Conservation (phyloP, 495 filamentous ascomycete species). For the Penicillium flavigenum region DNA sequence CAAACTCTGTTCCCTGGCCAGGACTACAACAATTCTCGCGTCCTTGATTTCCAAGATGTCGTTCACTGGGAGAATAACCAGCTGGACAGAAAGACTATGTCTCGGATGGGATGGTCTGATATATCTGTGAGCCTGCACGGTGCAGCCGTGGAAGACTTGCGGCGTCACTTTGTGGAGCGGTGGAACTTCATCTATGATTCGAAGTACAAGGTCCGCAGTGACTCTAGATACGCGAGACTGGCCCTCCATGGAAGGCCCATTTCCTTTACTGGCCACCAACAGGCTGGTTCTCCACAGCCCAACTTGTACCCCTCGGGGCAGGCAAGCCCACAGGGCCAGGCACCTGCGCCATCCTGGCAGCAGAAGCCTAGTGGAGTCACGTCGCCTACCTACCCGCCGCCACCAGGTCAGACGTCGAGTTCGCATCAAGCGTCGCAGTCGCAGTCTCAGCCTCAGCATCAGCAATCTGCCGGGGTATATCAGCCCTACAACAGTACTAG, state of each 20-base stretch:
- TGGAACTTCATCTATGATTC: slow-evolving; percentile 92
- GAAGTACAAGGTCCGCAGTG: slow-evolving; percentile 72
- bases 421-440: background rate
- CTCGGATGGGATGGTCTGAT: slow-evolving; percentile 94
- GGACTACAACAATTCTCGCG: slow-evolving; percentile 90
- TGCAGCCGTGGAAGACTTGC: slow-evolving; percentile 73
- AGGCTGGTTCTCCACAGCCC: slow-evolving; percentile 22
- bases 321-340: slow-evolving; percentile 14
- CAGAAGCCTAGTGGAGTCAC: slow-evolving; percentile 14
- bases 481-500: slow-evolving; percentile 1
- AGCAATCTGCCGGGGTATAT: background rate
- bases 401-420: slow-evolving; percentile 11
- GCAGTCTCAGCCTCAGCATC: slow-evolving; percentile 13
- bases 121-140: slow-evolving; percentile 80
- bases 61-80: slow-evolving; percentile 83
- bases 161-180: slow-evolving; percentile 76
- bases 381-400: slow-evolving; percentile 11
- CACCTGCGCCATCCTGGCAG: slow-evolving; percentile 12
- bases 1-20: slow-evolving; percentile 83
- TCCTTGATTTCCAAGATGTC: slow-evolving; percentile 86
- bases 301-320: slow-evolving; percentile 20
- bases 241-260: slow-evolving; percentile 36
- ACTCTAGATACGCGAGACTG: slow-evolving; percentile 60
- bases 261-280: slow-evolving; percentile 20
- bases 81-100: slow-evolving; percentile 72